Evolutionary conservation across 768 basidiomycete genomes (phyloP), one percentile per base, ranked within the genome.

Genomic region (Russula sp.): DNA sequence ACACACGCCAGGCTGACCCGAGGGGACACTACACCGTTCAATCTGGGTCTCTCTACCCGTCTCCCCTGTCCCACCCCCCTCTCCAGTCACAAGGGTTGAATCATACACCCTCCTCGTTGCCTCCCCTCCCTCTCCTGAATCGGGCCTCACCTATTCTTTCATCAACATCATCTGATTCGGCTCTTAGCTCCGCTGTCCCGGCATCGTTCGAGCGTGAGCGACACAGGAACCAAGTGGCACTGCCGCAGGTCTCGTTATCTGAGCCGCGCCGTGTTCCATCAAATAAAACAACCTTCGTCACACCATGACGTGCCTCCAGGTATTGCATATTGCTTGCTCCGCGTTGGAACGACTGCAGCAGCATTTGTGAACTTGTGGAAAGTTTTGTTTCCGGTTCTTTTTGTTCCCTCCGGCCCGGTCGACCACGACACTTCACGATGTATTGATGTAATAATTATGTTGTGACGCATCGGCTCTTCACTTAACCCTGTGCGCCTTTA

Each of bases 61-160:
- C 84, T n/a, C 80, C 82, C 18, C 73, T 81, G 39, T 78, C 79
- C 59, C 76, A 78, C 66, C 74, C 78, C 10, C 75, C 77, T 48
- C 72, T 76, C 27, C 72, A 62, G 35, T 55, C 60, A 34, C 66
- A 57, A 54, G 53, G 60, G 42, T n/a, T 45, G 51, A 54, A 51
- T 49, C 58, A 61, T 59, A 20, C 39, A 6, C 47, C 66, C 11
- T 53, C 66, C 37, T 31, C 63, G 13, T 31, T 59, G 18, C 66
- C 64, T 22, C 59, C 66, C 37, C 66, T 65, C 40, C 44, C 51
- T 7, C 63, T 52, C 37, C 20, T 66, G 32, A 66, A 64, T 31
- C 64, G 66, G 50, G 64, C 60, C 37, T 66, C 66, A 8, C 64
- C 65, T 48, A 66, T 64, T 14, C 66, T 61, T 56, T 66, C 65